Conservation (phyloP, 768 basidiomycete genomes). For the Daedaleopsis sinensis region DNA sequence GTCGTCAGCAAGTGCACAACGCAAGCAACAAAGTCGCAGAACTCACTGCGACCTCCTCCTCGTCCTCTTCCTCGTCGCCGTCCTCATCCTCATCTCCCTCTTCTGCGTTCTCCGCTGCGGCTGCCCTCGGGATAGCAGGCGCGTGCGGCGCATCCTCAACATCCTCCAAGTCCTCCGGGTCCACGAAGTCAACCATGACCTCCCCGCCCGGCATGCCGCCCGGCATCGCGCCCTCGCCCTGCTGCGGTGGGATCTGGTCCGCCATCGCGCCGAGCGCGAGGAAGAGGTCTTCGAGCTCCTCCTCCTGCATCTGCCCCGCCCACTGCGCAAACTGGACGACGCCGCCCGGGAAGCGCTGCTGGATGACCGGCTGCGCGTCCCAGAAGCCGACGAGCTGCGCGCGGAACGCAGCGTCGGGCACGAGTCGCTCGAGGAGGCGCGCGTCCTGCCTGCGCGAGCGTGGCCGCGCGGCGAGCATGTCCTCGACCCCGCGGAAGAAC, state of each 20-base stretch:
- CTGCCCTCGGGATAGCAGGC: slow-evolving; percentile 41
- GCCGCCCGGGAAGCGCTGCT: slow-evolving; percentile 63
- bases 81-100: slow-evolving; percentile 40
- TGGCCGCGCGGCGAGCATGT: slow-evolving; percentile 43
- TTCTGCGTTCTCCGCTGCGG: slow-evolving; percentile 25
- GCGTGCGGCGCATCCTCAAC: slow-evolving; percentile 45
- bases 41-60: slow-evolving; percentile 53
- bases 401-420: slow-evolving; percentile 61
- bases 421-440: slow-evolving; percentile 53
- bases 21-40: background rate
- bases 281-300: slow-evolving; percentile 64
- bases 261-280: slow-evolving; percentile 45
- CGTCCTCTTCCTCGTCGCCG: slow-evolving; percentile 45
- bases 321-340: slow-evolving; percentile 64
- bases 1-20: background rate
- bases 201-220: slow-evolving; percentile 48
- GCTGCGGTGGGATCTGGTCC: slow-evolving; percentile 29
- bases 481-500: slow-evolving; percentile 76
- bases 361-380: slow-evolving; percentile 56
- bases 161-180: slow-evolving; percentile 41
- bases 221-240: slow-evolving; percentile 38
- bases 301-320: slow-evolving; percentile 41
- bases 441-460: slow-evolving; percentile 52
- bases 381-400: slow-evolving; percentile 63
- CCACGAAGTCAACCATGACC: slow-evolving; percentile 28